These are phyloP conservation scores for Pseudomonodictys pantanalensis DNA, from an alignment of 495 filamentous ascomycete species.

Conservation along the genomic window DNA sequence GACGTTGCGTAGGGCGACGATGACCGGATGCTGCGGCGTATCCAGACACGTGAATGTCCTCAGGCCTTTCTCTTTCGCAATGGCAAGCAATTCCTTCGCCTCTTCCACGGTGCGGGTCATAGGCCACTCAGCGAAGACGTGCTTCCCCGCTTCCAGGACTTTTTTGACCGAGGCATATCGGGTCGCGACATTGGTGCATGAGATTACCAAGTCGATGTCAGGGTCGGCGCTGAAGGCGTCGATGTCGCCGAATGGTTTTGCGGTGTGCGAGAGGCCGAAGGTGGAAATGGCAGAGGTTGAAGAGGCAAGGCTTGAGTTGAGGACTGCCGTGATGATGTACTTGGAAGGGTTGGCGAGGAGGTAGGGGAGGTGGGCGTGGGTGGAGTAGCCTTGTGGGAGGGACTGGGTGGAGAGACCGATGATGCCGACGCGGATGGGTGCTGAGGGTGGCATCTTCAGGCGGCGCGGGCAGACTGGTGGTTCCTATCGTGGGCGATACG, in stretches of 20 bases:
- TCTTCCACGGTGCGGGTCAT: conserved; percentile 4
- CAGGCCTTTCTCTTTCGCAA: conserved; percentile 6
- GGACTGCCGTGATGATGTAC: conserved; percentile 24
- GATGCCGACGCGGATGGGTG: conserved; percentile 21
- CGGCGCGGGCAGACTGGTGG: too few species aligned
- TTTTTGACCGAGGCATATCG: conserved; percentile 2
- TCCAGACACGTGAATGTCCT: conserved; percentile 12
- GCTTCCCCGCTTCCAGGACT: conserved; percentile 7
- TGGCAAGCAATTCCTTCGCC: conserved; percentile 4
- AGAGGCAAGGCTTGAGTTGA: conserved; percentile 10
- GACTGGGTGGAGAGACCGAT: conserved; percentile 18
- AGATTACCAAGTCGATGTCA: conserved; percentile 20
- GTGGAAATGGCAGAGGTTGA: conserved; percentile 8
- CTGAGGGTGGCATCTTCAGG: background rate
- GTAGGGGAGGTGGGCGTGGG: conserved; percentile 20
- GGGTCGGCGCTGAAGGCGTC: conserved; percentile 11
- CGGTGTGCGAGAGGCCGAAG: conserved; percentile 4
- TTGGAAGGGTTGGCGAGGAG: background rate
- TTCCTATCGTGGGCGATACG: too few species aligned
- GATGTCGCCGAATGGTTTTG: conserved; percentile 16
- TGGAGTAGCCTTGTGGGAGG: conserved; percentile 11
- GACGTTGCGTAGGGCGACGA: background rate
- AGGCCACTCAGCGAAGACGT: conserved; percentile 20
- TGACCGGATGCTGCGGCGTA: background rate
- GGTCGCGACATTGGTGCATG: background rate